Evolutionary conservation across 768 basidiomycete genomes (phyloP).

Genomic region (Pleurotus eryngii): DNA sequence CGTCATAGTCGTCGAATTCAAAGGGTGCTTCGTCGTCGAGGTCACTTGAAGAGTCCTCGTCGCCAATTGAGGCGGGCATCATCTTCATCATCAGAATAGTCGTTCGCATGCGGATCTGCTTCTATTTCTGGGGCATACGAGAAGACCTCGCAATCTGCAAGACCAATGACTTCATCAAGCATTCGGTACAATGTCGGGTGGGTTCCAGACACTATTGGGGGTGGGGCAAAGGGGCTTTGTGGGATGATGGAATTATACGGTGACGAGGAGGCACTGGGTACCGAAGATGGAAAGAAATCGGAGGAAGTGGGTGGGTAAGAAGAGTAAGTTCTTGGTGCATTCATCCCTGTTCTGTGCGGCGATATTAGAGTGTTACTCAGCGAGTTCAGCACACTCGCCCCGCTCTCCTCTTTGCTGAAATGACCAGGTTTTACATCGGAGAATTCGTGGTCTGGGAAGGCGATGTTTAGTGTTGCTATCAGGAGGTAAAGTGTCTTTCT

Average conservation of each 20-base stretch:
- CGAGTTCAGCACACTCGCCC: conserved; percentile 75
- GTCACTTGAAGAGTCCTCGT: conserved; percentile 66
- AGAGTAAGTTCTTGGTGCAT: conserved; percentile 79
- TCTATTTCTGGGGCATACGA: conserved; percentile 92
- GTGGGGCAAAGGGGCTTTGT: conserved; percentile 62
- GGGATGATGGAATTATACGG: conserved; percentile 55
- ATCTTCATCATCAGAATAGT: conserved; percentile 77
- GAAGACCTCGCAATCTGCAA: conserved; percentile 93
- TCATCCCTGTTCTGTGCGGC: conserved; percentile 62
- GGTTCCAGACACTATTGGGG: conserved; percentile 74
- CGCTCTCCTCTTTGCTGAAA: conserved; percentile 83
- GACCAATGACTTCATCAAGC: conserved; percentile 85
- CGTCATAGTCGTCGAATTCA: conserved; percentile 79
- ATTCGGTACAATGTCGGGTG: conserved; percentile 87
- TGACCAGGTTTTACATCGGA: conserved; percentile 87
- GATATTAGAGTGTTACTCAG: conserved; percentile 81
- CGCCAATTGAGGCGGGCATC: conserved; percentile 60
- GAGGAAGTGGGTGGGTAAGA: conserved; percentile 75
- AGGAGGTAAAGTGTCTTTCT: conserved; percentile 94
- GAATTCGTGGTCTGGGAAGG: conserved; percentile 98
- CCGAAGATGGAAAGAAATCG: conserved; percentile 73
- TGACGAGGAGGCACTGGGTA: conserved; percentile 69
- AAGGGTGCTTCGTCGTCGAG: conserved; percentile 66
- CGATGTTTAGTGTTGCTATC: conserved; percentile 94
- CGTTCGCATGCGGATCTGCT: conserved; percentile 88